A percentile compares a stretch with the other conserved stretches of the same genome.
Evolutionary conservation across 2,329 filamentous ascomycete genomes (phyloP).

Genomic region (Parafenestella ontariensis): DNA sequence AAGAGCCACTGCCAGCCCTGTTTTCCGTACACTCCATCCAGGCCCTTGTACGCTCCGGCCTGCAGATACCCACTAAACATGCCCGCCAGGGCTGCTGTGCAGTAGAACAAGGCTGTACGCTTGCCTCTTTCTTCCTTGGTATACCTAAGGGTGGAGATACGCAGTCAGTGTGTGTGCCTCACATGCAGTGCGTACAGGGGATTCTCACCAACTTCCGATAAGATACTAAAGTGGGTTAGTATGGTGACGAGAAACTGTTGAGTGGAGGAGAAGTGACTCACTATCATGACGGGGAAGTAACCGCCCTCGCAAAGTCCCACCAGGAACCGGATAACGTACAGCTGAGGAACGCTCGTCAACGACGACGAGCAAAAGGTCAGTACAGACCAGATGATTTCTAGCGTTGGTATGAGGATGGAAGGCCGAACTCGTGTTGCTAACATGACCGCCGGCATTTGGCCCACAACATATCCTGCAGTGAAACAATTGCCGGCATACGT

Average conservation of each 20-base stretch:
- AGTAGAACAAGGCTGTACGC: conserved; percentile 43
- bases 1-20: conserved; percentile 38
- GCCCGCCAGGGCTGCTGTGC: conserved; percentile 38
- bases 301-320: conserved; percentile 35
- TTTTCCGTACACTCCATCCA: conserved; percentile 34
- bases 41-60: conserved; percentile 40
- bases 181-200: not conserved
- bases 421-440: conserved; percentile 31
- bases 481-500: conserved; percentile 40
- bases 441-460: conserved; percentile 39
- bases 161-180: not conserved
- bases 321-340: conserved; percentile 47
- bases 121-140: conserved; percentile 46
- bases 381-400: conserved; percentile 40
- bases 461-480: conserved; percentile 39
- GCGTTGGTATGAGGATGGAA: conserved; percentile 38
- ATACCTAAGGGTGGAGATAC: conserved; percentile 27
- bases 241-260: not conserved
- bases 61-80: conserved; percentile 48
- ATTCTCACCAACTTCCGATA: conserved; percentile 47
- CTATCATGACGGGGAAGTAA: conserved; percentile 40
- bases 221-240: conserved; percentile 28
- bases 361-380: conserved; percentile 29
- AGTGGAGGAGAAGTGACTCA: conserved; percentile 1
- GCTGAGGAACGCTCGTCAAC: conserved; percentile 31